Percentiles rank a stretch among this genome's conserved stretches.
Evolutionary conservation across 495 filamentous ascomycete genomes (phyloP).

Genomic region (Pseudoneurospora amorphoporcata): DNA sequence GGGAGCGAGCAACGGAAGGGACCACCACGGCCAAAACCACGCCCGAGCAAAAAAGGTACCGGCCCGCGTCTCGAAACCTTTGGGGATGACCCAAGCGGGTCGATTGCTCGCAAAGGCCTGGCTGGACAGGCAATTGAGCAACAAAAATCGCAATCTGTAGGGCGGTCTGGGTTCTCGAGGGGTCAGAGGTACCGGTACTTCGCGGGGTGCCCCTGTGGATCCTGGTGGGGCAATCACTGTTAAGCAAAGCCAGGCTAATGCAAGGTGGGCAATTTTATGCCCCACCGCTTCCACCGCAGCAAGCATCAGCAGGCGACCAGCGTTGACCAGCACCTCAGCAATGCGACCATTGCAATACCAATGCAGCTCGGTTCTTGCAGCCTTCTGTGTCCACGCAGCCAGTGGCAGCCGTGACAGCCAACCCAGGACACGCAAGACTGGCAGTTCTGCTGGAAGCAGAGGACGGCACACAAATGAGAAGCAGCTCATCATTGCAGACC

Average conservation of each 20-base stretch:
- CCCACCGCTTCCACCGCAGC: neutral
- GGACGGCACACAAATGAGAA: neutral
- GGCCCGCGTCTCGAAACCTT: constrained; percentile 19
- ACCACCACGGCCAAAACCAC: neutral
- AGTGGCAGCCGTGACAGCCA: neutral
- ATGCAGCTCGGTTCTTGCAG: neutral
- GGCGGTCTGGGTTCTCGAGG: constrained; percentile 18
- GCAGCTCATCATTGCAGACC: neutral
- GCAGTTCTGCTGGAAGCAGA: neutral
- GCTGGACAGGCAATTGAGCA: neutral
- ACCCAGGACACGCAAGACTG: neutral
- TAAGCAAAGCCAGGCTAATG: constrained; percentile 1
- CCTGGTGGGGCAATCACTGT: neutral
- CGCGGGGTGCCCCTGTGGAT: constrained; percentile 1
- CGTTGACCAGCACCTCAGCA: no score
- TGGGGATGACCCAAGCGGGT: constrained; percentile 23
- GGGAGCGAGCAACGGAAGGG: neutral
- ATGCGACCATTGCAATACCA: no score
- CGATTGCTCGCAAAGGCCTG: constrained; percentile 3
- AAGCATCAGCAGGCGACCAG: no score
- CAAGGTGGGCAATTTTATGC: constrained; percentile 1
- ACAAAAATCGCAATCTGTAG: constrained; percentile 1
- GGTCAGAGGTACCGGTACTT: constrained; percentile 24
- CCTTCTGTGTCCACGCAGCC: neutral
- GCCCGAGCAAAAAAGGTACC: constrained; percentile 18